These are phyloP conservation scores for Astrocystis sublimbata DNA, from an alignment of 495 filamentous ascomycete species.

Conservation along the genomic window DNA sequence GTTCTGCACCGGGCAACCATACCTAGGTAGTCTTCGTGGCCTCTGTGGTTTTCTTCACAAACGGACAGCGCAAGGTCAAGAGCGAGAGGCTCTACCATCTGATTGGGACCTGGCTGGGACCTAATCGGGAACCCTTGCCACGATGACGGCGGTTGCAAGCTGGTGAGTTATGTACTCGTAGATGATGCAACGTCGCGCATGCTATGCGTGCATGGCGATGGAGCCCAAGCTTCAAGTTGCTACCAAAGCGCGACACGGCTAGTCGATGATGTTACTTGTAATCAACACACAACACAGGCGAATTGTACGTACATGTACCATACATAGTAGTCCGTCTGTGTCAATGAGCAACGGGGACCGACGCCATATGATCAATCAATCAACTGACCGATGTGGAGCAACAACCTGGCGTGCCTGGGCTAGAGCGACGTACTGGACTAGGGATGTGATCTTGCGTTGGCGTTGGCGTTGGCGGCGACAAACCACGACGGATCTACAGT, in stretches of 20 bases:
- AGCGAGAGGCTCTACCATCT: neutral
- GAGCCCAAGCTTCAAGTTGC: neutral
- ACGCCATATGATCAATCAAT: neutral
- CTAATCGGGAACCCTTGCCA: neutral
- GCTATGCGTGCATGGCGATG: neutral
- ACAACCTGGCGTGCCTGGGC: too few species aligned
- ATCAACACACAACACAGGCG: neutral
- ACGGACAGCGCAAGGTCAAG: neutral
- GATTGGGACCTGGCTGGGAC: too few species aligned
- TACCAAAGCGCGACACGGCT: neutral
- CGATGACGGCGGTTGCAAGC: neutral
- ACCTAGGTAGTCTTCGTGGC: too few species aligned
- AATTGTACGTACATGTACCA: too few species aligned
- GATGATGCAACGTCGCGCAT: neutral
- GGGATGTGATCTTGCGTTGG: too few species aligned
- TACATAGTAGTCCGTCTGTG: too few species aligned
- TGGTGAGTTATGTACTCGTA: too few species aligned
- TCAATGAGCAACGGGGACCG: neutral
- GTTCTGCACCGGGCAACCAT: neutral
- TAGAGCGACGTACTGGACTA: too few species aligned
- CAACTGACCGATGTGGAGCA: neutral
- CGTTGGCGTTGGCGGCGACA: too few species aligned
- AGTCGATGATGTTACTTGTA: neutral
- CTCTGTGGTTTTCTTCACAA: too few species aligned
- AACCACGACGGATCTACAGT: too few species aligned